Conservation (phyloP, 176 grass and related monocot species). For the Phoenix dactylifera region DNA sequence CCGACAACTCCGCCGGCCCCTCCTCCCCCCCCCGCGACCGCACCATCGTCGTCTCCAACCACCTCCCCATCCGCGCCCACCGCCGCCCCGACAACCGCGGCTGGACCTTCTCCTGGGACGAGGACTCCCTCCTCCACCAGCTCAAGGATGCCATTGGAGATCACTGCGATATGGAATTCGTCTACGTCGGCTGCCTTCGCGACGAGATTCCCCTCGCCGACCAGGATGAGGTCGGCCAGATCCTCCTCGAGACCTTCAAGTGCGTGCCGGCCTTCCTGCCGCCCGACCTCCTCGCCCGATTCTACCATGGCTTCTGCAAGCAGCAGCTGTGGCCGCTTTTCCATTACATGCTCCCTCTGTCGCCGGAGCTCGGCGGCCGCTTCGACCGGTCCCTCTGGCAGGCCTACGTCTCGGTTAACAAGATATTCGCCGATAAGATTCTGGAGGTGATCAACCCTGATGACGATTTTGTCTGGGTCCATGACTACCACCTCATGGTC, state of each 20-base stretch:
- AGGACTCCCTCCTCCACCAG: constrained; percentile 83
- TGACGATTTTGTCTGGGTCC: constrained; percentile 95
- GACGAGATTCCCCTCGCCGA: constrained; percentile 55
- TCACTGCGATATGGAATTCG: constrained; percentile 65
- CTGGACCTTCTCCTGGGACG: constrained; percentile 88
- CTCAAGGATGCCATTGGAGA: constrained; percentile 84
- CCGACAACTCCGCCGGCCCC: constrained; percentile 70
- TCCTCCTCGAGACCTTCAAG: constrained; percentile 64
- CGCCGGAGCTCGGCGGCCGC: constrained; percentile 39
- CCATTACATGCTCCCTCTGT: constrained; percentile 96
- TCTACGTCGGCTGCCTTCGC: constrained; percentile 76
- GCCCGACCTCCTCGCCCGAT: constrained; percentile 48
- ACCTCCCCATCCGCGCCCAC: constrained; percentile 55
- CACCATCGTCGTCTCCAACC: constrained; percentile 71
- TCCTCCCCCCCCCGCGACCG: constrained; percentile 66
- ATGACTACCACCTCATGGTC: constrained; percentile 98
- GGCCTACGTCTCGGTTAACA: constrained; percentile 83
- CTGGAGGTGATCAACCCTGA: constrained; percentile 93
- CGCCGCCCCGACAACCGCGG: constrained; percentile 76
- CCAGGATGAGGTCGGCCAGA: constrained; percentile 92
- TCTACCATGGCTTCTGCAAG: constrained; percentile 94
- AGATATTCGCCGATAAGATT: constrained; percentile 83
- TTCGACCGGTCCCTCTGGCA: constrained; percentile 89
- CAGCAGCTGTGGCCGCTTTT: constrained; percentile 88
- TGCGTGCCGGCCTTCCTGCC: constrained; percentile 81